phyloP scores from a whole-genome alignment of 2,329 filamentous ascomycete species.

The Rhexocercosporidium sp. region DNA sequence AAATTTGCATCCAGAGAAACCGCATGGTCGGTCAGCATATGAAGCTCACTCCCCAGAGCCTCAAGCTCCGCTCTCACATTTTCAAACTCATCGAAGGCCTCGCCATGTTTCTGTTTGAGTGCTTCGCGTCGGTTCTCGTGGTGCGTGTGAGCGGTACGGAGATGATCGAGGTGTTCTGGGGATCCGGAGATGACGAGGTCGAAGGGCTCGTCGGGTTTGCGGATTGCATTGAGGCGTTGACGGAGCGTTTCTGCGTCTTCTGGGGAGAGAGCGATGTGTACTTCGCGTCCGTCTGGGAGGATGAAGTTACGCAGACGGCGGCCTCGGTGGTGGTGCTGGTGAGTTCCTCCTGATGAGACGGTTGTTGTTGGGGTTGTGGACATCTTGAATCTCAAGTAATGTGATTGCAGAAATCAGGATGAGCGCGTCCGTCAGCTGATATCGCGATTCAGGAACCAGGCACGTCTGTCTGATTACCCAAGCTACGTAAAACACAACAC shows the following conservation, averaged over 20 bases:
- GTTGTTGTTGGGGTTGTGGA: slow-evolving; percentile 29
- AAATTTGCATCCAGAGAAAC: slow-evolving; percentile 66
- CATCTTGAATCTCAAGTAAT: slow-evolving; percentile 20
- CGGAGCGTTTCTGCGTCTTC: slow-evolving; percentile 57
- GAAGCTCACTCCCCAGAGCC: slow-evolving; percentile 55
- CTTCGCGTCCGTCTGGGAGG: slow-evolving; percentile 58
- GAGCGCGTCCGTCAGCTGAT: not conserved
- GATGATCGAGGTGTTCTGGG: slow-evolving; percentile 50
- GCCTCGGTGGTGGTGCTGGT: slow-evolving; percentile 37
- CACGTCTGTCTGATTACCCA: not conserved
- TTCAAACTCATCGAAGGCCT: slow-evolving; percentile 62
- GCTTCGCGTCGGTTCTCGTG: slow-evolving; percentile 54
- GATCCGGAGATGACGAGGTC: slow-evolving; percentile 65
- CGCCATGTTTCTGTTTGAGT: slow-evolving; percentile 55
- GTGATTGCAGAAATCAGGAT: no score
- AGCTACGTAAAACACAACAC: not conserved
- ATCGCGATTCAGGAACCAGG: not conserved
- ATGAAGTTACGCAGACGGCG: slow-evolving; percentile 57
- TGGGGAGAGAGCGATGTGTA: slow-evolving; percentile 61
- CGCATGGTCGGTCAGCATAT: slow-evolving; percentile 56
- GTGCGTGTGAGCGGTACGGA: slow-evolving; percentile 57
- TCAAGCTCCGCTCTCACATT: slow-evolving; percentile 58
- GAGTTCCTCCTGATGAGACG: not conserved
- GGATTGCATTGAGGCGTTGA: slow-evolving; percentile 47
- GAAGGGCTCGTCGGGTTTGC: slow-evolving; percentile 45